phyloP scores from a whole-genome alignment of 768 basidiomycete genomes.

The Phlegmacium glaucopus region DNA sequence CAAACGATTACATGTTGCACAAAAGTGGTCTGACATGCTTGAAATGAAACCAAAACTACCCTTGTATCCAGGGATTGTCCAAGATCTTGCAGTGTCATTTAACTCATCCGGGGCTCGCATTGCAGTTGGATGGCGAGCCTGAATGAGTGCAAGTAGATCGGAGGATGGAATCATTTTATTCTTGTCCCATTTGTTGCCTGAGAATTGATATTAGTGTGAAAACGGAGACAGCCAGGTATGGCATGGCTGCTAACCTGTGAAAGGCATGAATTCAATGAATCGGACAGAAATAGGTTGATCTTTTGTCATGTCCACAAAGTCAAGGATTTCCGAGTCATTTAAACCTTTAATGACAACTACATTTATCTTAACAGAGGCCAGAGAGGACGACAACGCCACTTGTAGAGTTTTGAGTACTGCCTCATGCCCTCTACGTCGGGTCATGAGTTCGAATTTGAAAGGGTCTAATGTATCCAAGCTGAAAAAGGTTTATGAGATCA shows the following conservation, averaged over 20 bases:
- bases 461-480: conserved; percentile 85
- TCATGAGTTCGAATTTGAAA: conserved; percentile 86
- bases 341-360: conserved; percentile 79
- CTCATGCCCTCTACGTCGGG: conserved; percentile 72
- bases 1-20: conserved; percentile 78
- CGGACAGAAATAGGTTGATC: conserved; percentile 64
- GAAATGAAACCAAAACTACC: conserved; percentile 87
- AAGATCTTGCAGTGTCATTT: conserved; percentile 81
- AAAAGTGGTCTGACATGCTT: conserved; percentile 94
- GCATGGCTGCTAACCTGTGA: conserved; percentile 54
- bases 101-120: conserved; percentile 58
- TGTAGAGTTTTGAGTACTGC: conserved; percentile 69
- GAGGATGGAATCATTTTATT: conserved; percentile 78
- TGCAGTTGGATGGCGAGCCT: conserved; percentile 44
- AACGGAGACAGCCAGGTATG: background rate
- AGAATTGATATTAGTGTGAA: conserved; percentile 1
- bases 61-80: conserved; percentile 64
- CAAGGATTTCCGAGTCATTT: conserved; percentile 76
- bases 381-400: conserved; percentile 50
- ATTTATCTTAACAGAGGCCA: conserved; percentile 75
- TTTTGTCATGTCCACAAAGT: conserved; percentile 77
- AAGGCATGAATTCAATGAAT: conserved; percentile 96
- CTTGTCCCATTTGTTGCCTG: conserved; percentile 86
- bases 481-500: conserved; percentile 1
- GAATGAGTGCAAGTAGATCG: conserved; percentile 54